Evolutionary conservation across 306 rosid species (phyloP), one percentile per base, ranked within the genome.

Genomic region (Carpinus viminea): DNA sequence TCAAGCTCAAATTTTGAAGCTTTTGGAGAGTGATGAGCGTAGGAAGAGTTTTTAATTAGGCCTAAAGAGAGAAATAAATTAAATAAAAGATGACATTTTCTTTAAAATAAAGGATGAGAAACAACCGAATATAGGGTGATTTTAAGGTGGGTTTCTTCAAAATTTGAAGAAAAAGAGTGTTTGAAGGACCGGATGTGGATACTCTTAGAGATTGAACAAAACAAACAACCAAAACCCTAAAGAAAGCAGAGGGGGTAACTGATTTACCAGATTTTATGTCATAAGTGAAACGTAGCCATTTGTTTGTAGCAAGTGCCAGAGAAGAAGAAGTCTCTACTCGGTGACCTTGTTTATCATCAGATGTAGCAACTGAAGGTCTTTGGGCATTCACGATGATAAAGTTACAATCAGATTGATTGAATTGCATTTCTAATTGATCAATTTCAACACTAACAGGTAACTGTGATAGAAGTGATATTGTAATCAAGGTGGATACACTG

Each of bases 251-350:
- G 53, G 62, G 47, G 74, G 71, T 55, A 45, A 76, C 72, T 38
- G 17, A 72, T 65, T 83, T 91, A 95, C 98, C 98, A 69, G 97
- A 82, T 87, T 85, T 88, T 79, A 91, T 80, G 82, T 91, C 87
- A 84, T 89, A 90, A 12, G 97, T 93, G 88, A 95, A 78, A 59
- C 98, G 84, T 70, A 92, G 90, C 98, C 99, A 95, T 88, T 89
- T 93, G 84, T 90, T 95, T 52, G 96, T 70, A 31, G 90, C 83
- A 79, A 95, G 90, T 50, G 68, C 56, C 78, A 93, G 88, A 81
- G 97, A 90, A 77, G 91, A 78, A 55, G 87, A 82, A 53, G 77
- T 78, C 89, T 86, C 96, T 54, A 82, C 82, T 60, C 90, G 85
- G 74, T 2, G 68, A 77, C 88, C 86, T n/a, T 83, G 81, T 82